Conservation (phyloP, 2,329 filamentous ascomycete genomes). For the Penicillium aurantiogriseum region DNA sequence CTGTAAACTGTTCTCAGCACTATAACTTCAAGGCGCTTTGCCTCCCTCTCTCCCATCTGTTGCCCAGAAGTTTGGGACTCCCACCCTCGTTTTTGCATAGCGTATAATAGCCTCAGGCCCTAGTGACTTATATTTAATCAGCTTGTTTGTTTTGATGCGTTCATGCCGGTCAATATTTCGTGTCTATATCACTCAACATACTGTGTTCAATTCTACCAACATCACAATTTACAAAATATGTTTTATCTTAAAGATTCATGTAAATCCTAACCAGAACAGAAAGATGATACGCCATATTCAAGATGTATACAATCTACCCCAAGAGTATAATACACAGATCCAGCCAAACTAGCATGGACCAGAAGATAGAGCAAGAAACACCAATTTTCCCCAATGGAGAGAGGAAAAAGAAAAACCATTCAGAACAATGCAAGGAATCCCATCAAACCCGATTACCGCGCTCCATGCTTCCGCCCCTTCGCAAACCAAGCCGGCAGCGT, state of each 20-base stretch:
- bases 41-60: conserved; percentile 3
- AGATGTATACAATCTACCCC: conserved; percentile 14
- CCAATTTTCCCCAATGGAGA: conserved; percentile 13
- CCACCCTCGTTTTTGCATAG: conserved; percentile 19
- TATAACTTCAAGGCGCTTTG: neutral
- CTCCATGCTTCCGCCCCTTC: conserved; percentile 13
- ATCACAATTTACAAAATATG: neutral
- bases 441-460: conserved; percentile 8
- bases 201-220: neutral
- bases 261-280: conserved; percentile 10
- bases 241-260: neutral
- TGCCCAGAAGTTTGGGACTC: conserved; percentile 4
- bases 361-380: conserved; percentile 19
- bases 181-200: conserved; percentile 13
- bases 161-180: conserved; percentile 4
- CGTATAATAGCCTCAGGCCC: conserved; percentile 12
- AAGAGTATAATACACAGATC: conserved; percentile 14
- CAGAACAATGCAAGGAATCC: conserved; percentile 15
- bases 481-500: conserved; percentile 8
- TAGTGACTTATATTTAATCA: conserved; percentile 12
- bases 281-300: conserved; percentile 6
- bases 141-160: conserved; percentile 5
- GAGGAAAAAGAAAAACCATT: conserved; percentile 10
- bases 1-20: conserved; percentile 53
- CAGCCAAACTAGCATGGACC: conserved; percentile 12